A percentile compares a stretch with the other conserved stretches of the same genome.
Evolutionary conservation across 371 early-diverging fungal species (phyloP).

Genomic region (Syncephalis plumigaleata): DNA sequence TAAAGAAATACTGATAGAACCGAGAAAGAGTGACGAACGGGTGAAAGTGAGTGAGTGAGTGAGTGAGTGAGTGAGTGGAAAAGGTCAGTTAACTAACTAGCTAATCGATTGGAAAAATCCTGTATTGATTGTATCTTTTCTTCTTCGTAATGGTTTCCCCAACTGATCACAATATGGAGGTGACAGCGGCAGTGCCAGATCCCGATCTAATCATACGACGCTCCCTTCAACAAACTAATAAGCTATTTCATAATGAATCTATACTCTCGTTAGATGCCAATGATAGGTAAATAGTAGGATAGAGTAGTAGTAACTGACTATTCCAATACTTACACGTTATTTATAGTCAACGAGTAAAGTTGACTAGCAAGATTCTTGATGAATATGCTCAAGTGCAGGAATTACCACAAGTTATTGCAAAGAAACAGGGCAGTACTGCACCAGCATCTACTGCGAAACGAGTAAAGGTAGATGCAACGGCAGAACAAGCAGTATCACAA

Average conservation of each 20-base stretch:
- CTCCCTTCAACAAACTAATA: too few species aligned
- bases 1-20: neutral
- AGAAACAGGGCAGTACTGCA: conserved; percentile 1
- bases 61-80: conserved; percentile 8
- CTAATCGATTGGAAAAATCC: too few species aligned
- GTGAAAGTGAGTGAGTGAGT: too few species aligned
- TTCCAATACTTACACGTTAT: neutral
- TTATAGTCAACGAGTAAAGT: conserved; percentile 6
- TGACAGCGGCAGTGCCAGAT: conserved; percentile 6
- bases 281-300: neutral
- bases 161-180: conserved; percentile 7
- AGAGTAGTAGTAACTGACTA: too few species aligned
- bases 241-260: too few species aligned
- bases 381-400: conserved; percentile 7
- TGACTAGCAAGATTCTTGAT: conserved; percentile 6
- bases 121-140: too few species aligned
- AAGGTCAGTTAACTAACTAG: too few species aligned
- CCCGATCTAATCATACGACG: neutral
- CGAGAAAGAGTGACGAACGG: conserved; percentile 12
- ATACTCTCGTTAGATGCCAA: too few species aligned
- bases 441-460: neutral
- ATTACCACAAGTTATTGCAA: conserved; percentile 4
- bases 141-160: conserved; percentile 1
- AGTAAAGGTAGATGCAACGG: neutral
- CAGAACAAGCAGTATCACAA: neutral